phyloP scores from a whole-genome alignment of 1,139 yeast species.

The Suhomyces wounanorum region DNA sequence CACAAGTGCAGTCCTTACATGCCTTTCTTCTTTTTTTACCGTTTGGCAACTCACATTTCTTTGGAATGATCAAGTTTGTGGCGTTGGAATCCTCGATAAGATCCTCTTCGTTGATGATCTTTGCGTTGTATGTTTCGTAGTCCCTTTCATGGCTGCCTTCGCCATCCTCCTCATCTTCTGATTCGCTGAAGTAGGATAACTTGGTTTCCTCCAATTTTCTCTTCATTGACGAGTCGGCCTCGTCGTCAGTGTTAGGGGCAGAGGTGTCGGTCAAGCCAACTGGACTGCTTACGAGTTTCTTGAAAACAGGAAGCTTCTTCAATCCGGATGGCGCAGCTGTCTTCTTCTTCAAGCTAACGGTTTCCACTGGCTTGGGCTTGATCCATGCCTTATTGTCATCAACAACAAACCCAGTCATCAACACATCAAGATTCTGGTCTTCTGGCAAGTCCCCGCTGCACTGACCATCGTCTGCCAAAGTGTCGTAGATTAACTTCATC shows the following conservation, averaged over 20 bases:
- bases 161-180: slow-evolving; percentile 45
- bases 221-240: slow-evolving; percentile 42
- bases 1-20: slow-evolving; percentile 98
- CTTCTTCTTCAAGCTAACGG: slow-evolving; percentile 33
- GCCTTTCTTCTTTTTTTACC: slow-evolving; percentile 80
- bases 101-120: slow-evolving; percentile 46
- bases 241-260: slow-evolving; percentile 38
- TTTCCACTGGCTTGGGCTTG: slow-evolving; percentile 42
- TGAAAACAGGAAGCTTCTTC: slow-evolving; percentile 17
- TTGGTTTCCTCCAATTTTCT: slow-evolving; percentile 50
- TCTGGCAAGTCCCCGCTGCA: slow-evolving; percentile 55
- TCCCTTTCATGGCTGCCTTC: slow-evolving; percentile 39
- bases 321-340: slow-evolving; percentile 11
- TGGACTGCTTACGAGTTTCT: slow-evolving; percentile 15
- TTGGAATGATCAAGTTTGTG: slow-evolving; percentile 46
- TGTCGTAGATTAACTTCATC: slow-evolving; percentile 40
- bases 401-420: slow-evolving; percentile 64
- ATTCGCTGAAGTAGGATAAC: slow-evolving; percentile 54
- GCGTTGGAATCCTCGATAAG: slow-evolving; percentile 31
- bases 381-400: slow-evolving; percentile 41
- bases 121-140: slow-evolving; percentile 31
- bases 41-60: slow-evolving; percentile 48
- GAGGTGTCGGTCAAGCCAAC: slow-evolving; percentile 49
- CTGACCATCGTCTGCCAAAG: slow-evolving; percentile 50
- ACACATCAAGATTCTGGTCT: slow-evolving; percentile 56